phyloP scores from a whole-genome alignment of 768 basidiomycete species.

The Austroboletus eburneus region DNA sequence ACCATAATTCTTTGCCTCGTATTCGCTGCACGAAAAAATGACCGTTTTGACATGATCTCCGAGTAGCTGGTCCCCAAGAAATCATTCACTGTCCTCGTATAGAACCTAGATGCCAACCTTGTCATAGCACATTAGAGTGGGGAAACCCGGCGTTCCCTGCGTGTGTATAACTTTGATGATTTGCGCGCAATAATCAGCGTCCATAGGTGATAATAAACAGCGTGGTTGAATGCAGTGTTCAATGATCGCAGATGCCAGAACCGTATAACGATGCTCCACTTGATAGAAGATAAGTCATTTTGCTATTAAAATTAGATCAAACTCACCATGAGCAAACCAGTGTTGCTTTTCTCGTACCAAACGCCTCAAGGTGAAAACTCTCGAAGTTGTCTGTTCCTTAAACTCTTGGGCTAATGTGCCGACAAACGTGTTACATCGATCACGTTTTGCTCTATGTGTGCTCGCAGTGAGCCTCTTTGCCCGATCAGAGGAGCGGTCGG shows the following conservation, averaged over 20 bases:
- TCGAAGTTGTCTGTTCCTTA: conserved; percentile 69
- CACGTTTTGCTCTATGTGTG: conserved; percentile 57
- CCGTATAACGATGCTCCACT: conserved; percentile 36
- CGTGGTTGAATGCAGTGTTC: conserved; percentile 94
- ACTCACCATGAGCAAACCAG: conserved; percentile 71
- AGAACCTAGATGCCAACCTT: conserved; percentile 43
- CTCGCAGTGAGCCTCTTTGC: conserved; percentile 52
- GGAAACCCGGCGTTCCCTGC: conserved; percentile 86
- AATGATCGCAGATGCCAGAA: conserved; percentile 61
- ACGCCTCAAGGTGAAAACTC: conserved; percentile 73
- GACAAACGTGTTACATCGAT: conserved; percentile 61
- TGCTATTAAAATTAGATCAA: background rate
- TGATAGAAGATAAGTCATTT: conserved; percentile 5
- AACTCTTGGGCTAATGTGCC: conserved; percentile 61
- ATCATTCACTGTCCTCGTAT: conserved; percentile 1
- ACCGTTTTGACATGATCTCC: conserved; percentile 80
- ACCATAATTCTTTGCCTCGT: conserved; percentile 95
- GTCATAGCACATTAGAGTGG: conserved; percentile 81
- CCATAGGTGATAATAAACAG: conserved; percentile 90
- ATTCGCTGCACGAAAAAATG: conserved; percentile 92
- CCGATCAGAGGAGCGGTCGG: conserved; percentile 72
- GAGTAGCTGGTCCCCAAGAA: conserved; percentile 55
- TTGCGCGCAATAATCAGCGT: conserved; percentile 91
- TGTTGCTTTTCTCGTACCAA: conserved; percentile 72
- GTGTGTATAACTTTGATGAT: conserved; percentile 86